phyloP scores from a whole-genome alignment of 176 grass and related monocot species.

The Oryza nivara region DNA sequence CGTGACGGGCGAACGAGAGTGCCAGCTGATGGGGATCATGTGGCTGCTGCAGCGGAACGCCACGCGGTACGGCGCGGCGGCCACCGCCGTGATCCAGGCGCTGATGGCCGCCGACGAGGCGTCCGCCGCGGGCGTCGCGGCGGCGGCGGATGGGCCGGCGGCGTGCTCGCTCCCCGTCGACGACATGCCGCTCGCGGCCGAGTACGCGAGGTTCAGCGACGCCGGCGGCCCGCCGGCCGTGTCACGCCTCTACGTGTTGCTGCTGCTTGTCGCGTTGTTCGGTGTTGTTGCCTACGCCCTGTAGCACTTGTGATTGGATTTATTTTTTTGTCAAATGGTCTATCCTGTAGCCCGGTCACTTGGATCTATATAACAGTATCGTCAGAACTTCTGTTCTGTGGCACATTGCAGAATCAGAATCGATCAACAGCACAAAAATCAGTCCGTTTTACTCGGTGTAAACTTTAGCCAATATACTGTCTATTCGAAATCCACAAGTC shows the following conservation, averaged over 20 bases:
- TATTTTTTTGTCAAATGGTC: slow-evolving; percentile 26
- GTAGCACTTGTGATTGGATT: slow-evolving; percentile 36
- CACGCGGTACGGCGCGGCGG: slow-evolving; percentile 65
- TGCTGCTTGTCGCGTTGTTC: slow-evolving; percentile 19
- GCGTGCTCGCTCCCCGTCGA: slow-evolving; percentile 62
- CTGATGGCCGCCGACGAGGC: slow-evolving; percentile 79
- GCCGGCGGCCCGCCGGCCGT: not conserved
- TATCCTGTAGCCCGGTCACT: not conserved
- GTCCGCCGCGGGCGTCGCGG: slow-evolving; percentile 31
- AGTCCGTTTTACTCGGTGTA: not conserved
- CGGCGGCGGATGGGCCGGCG: slow-evolving; percentile 35
- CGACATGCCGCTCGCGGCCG: slow-evolving; percentile 72
- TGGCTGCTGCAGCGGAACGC: slow-evolving; percentile 85
- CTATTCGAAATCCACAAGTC: too few species aligned
- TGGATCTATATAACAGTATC: not conserved
- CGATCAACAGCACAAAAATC: not conserved
- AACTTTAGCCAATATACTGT: not conserved
- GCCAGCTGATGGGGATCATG: slow-evolving; percentile 89
- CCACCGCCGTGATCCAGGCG: slow-evolving; percentile 66
- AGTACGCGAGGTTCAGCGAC: slow-evolving; percentile 50
- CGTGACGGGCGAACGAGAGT: slow-evolving; percentile 57
- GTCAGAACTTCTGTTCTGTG: not conserved
- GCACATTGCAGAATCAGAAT: not conserved
- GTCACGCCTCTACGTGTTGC: not conserved
- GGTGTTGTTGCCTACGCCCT: not conserved